These are phyloP conservation scores for Euphorbia peplus DNA, from an alignment of 345 rosid genomes.

Conservation along the genomic window DNA sequence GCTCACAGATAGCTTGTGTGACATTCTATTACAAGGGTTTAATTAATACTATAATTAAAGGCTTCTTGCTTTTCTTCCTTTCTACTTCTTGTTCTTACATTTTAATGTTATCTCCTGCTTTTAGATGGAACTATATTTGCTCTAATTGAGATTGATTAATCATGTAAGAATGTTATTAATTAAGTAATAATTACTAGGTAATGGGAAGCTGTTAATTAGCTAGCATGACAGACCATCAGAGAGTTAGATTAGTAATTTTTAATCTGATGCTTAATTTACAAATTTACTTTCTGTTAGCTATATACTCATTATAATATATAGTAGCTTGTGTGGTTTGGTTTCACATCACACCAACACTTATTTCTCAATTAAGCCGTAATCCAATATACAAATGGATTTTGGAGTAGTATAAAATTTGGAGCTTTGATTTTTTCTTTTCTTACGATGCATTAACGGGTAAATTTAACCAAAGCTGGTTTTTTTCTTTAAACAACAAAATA, in stretches of 20 bases:
- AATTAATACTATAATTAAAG: too few species aligned
- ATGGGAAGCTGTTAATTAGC: not conserved
- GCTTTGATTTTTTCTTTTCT: too few species aligned
- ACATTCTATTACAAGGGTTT: not conserved
- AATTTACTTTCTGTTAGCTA: not conserved
- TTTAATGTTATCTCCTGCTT: not conserved
- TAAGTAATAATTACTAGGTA: not conserved
- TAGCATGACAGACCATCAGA: not conserved
- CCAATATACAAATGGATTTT: too few species aligned
- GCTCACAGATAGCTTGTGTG: not conserved
- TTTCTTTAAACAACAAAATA: too few species aligned
- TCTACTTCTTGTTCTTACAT: not conserved
- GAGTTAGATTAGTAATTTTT: not conserved
- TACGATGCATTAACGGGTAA: too few species aligned
- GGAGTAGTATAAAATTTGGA: too few species aligned
- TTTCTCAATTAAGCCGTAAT: too few species aligned
- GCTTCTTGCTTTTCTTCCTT: too few species aligned
- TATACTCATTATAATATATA: too few species aligned
- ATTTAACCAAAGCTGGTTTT: too few species aligned
- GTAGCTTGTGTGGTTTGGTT: not conserved
- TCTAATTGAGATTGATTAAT: too few species aligned
- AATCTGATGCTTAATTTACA: conserved; percentile 4
- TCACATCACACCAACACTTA: conserved; percentile 5
- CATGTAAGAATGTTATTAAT: too few species aligned
- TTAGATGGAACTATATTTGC: not conserved